phyloP scores from a whole-genome alignment of 345 rosid species.

The Populus ilicifolia region DNA sequence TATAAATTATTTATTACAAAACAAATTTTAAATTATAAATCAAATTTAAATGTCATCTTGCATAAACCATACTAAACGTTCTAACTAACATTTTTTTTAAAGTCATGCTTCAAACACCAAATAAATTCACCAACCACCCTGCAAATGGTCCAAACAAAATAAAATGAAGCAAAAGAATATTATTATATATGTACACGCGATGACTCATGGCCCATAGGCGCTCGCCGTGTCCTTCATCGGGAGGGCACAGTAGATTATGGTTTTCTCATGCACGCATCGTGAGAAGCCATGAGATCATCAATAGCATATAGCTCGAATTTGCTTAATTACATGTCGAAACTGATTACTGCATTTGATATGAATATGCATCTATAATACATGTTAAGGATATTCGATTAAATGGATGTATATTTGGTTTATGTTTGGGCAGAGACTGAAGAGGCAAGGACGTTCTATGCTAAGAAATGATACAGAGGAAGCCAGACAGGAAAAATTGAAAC shows the following conservation, averaged over 20 bases:
- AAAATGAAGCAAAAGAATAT: too few relatives aligned
- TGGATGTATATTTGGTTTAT: not conserved
- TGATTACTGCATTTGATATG: too few relatives aligned
- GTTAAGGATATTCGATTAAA: not conserved
- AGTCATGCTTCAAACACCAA: too few relatives aligned
- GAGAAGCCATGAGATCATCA: not conserved
- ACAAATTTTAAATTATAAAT: too few relatives aligned
- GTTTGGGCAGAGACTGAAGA: constrained; percentile 24
- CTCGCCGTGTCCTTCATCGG: constrained; percentile 7
- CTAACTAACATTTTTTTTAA: too few relatives aligned
- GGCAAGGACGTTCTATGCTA: constrained; percentile 23
- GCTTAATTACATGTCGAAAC: not conserved
- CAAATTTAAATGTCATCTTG: too few relatives aligned
- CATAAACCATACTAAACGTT: too few relatives aligned
- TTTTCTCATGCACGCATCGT: constrained; percentile 16
- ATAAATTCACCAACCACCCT: too few relatives aligned
- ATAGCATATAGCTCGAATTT: not conserved
- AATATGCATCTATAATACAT: not conserved
- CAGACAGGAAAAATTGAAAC: not conserved
- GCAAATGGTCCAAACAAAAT: too few relatives aligned
- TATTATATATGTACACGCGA: too few relatives aligned
- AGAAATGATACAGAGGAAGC: constrained; percentile 26
- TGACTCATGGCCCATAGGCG: constrained; percentile 17
- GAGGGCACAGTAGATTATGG: constrained; percentile 5
- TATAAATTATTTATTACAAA: too few relatives aligned